A percentile compares a stretch with the other conserved stretches of the same genome.
phyloP scores from a whole-genome alignment of 108 stramenopile species.

The Skeletonema tropicum region DNA sequence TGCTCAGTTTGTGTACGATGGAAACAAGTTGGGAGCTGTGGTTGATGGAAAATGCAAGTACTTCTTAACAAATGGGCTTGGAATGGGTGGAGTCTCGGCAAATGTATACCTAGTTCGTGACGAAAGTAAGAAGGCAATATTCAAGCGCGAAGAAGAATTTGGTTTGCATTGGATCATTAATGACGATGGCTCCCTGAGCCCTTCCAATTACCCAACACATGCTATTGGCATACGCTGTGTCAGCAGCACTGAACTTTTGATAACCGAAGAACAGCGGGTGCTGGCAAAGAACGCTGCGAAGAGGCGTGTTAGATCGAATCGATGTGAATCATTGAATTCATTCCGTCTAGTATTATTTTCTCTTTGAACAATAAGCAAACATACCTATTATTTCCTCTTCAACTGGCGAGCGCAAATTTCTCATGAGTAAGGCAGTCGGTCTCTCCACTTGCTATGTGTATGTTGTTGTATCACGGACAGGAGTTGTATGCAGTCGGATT shows the following conservation, averaged over 20 bases:
- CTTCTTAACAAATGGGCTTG: background rate
- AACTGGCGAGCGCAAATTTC: too few species aligned
- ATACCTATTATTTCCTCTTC: too few species aligned
- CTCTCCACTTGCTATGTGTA: too few species aligned
- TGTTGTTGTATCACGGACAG: too few species aligned
- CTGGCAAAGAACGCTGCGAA: background rate
- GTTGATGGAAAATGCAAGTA: constrained; percentile 1
- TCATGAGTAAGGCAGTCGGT: too few species aligned
- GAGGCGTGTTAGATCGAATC: background rate
- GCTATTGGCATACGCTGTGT: background rate
- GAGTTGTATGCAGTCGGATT: too few species aligned
- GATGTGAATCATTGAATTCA: background rate
- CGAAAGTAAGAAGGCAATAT: background rate
- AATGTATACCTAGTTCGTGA: background rate
- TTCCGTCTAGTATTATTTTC: background rate
- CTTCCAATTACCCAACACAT: background rate
- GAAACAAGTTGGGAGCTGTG: background rate
- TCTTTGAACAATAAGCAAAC: background rate
- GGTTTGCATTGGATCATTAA: background rate
- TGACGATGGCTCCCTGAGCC: background rate
- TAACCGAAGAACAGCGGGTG: background rate
- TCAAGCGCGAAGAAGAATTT: background rate
- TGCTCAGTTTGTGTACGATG: background rate
- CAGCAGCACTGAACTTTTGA: background rate
- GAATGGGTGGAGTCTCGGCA: background rate